These are phyloP conservation scores for Excoecaria agallocha DNA, from an alignment of 345 rosid species.

Conservation along the genomic window DNA sequence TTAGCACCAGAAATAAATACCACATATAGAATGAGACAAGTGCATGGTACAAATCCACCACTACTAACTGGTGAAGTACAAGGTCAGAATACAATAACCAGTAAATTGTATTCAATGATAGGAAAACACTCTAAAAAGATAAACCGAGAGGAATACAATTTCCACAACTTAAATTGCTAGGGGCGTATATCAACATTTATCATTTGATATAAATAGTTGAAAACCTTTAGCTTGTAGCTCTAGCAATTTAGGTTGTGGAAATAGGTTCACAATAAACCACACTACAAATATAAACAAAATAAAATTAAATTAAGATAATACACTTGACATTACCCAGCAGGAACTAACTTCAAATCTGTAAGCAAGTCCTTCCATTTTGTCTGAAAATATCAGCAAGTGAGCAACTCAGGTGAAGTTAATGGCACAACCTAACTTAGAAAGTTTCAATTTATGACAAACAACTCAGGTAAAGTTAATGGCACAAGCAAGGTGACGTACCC, in stretches of 20 bases:
- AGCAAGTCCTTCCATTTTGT: conserved; percentile 88
- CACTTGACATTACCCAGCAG: conserved; percentile 66
- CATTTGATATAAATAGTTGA: neutral
- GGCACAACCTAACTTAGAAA: conserved; percentile 8
- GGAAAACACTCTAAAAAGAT: neutral
- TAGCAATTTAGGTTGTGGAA: neutral
- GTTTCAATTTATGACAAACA: conserved; percentile 27
- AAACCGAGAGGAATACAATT: neutral
- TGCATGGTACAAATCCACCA: neutral
- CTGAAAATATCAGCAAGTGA: conserved; percentile 41
- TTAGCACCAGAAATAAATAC: neutral
- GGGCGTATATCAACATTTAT: neutral
- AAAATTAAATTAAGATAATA: conserved; percentile 7
- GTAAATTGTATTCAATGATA: neutral
- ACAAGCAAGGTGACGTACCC: no score
- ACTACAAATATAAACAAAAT: neutral
- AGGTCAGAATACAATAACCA: conserved; percentile 4
- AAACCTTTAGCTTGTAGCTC: neutral
- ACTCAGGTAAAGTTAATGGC: no score
- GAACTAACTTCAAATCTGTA: conserved; percentile 87
- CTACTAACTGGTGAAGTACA: neutral
- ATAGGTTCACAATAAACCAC: conserved; percentile 8
- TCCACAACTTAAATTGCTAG: neutral
- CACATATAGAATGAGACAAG: neutral
- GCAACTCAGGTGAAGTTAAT: conserved; percentile 20